Base-by-base conservation (phyloP, 495 filamentous ascomycete species). In the Bathelium albidoporum region DNA sequence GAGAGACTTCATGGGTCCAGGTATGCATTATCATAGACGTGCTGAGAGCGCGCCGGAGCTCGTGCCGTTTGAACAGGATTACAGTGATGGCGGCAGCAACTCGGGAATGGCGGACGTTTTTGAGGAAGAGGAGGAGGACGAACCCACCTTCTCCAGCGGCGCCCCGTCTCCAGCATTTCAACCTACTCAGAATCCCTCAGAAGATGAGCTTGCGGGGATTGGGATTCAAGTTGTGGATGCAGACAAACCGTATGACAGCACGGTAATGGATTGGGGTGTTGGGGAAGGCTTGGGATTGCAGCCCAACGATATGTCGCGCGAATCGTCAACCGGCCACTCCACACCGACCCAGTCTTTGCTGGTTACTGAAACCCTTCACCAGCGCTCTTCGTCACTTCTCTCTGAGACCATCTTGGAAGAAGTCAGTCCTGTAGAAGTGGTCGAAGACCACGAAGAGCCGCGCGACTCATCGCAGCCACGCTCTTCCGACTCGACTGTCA, bases 41-140 rank as follows among this genome's bases (percentile, higher is more conserved):
- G 84, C 92, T 1, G 93, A 97, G 73, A 96, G 92, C 74, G 91
- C 94, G 11, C 94, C 94, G 5, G 89, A 88, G 68, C 85, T 96
- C 81, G 85, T 85, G 49, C 86, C 91, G 7, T 90, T 96, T 67
- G 91, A 93, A 77, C 77, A 81, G 59, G 79, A 79, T 44, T 80
- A 53, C 64, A 24, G 36, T 65, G n/a, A 61, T 84, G 58, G 83
- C 78, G 55, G 49, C 9, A 87, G 81, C 71, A 85, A 81, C 68
- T 86, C 84, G 0, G 85, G 84, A 3, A 85, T 90, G 81, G 87
- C 87, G 22, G 94, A 97, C 74, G 94, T 96, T 4, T 95, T 96
- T 65, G 91, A 96, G 74, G 94, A 98, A 60, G 94, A 96, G 66
- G 91, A 95, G 66, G 89, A 96, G 63, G 84, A 84, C 4, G 75